Evolutionary conservation across 2,329 filamentous ascomycete species (phyloP).

Genomic region (Dissoconium aciculare): DNA sequence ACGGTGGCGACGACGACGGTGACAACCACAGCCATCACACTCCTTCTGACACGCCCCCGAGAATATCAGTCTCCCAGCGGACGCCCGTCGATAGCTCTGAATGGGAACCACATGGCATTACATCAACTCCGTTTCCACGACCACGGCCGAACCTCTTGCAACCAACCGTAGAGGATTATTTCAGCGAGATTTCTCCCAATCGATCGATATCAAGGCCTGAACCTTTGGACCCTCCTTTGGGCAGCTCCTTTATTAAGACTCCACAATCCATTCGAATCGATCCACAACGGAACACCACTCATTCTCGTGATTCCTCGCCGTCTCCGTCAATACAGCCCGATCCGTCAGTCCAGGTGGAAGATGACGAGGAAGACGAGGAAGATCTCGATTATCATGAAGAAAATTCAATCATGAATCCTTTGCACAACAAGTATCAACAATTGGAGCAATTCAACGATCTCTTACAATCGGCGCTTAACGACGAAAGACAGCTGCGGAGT

Average conservation of each 20-base stretch:
- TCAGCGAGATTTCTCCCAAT: conserved; percentile 21
- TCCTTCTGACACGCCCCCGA: conserved; percentile 17
- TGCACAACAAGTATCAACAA: conserved; percentile 14
- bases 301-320: too few relatives aligned
- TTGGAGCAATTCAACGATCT: conserved; percentile 17
- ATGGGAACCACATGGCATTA: conserved; percentile 19
- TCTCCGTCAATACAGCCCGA: too few relatives aligned
- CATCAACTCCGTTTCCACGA: conserved; percentile 16
- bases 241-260: too few relatives aligned
- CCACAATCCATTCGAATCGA: too few relatives aligned
- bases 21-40: conserved; percentile 18
- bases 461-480: conserved; percentile 14
- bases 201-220: too few relatives aligned
- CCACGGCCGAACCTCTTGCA: conserved; percentile 19
- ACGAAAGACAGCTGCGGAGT: conserved; percentile 14
- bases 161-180: conserved; percentile 23
- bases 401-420: background rate
- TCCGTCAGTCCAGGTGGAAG: too few relatives aligned
- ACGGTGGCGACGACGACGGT: conserved; percentile 9
- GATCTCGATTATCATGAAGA: background rate
- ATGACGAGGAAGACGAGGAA: too few relatives aligned
- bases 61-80: conserved; percentile 9
- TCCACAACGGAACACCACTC: too few relatives aligned
- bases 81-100: conserved; percentile 12
- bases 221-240: too few relatives aligned